Evolutionary conservation across 257 asterid species (phyloP).

Genomic region (Apocynum venetum): DNA sequence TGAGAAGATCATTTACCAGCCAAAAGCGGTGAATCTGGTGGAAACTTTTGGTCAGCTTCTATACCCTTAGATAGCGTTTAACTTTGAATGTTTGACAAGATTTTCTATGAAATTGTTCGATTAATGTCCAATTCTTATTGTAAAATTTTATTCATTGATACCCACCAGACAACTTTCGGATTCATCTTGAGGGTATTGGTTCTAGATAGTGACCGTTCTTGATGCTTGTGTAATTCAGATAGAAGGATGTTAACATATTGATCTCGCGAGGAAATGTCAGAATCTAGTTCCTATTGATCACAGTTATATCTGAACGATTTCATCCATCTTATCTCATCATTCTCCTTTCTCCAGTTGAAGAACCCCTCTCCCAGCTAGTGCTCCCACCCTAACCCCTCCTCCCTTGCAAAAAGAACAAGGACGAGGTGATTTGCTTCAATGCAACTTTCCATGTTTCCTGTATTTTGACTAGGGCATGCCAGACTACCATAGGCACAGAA

Average conservation of each 20-base stretch:
- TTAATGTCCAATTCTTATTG: too few relatives aligned
- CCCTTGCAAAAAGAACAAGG: too few relatives aligned
- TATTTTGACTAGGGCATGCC: too few relatives aligned
- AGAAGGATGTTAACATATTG: too few relatives aligned
- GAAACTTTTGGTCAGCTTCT: neutral
- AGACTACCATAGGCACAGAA: too few relatives aligned
- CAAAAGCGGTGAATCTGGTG: constrained; percentile 20
- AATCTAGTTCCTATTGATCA: neutral
- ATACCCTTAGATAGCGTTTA: neutral
- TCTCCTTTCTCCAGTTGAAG: too few relatives aligned
- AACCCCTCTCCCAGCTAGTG: neutral
- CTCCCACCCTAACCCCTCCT: neutral
- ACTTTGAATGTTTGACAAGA: neutral
- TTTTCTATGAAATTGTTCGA: neutral
- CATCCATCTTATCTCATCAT: neutral
- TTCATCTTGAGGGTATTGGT: neutral
- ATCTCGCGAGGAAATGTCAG: neutral
- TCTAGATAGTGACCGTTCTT: neutral
- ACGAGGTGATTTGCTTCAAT: too few relatives aligned
- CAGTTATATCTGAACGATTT: neutral
- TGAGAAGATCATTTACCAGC: constrained; percentile 44
- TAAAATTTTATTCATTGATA: neutral
- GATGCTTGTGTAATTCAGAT: neutral
- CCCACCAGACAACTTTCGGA: neutral
- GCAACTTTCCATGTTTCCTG: too few relatives aligned